phyloP scores from a whole-genome alignment of 495 filamentous ascomycete genomes.

The Talaromyces adpressus region DNA sequence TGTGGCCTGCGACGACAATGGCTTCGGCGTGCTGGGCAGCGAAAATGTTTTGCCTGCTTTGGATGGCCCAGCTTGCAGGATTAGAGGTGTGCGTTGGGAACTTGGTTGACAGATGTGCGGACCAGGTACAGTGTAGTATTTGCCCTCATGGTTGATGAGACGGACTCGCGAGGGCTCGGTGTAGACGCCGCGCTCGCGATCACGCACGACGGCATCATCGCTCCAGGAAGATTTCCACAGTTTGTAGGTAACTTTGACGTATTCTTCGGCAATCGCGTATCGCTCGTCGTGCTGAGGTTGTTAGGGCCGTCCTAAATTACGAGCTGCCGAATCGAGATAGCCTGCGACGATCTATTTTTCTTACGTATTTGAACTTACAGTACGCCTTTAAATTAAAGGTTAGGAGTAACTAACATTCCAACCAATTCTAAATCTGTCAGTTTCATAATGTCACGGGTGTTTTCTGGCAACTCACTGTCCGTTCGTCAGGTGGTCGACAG shows the following conservation, averaged over 20 bases:
- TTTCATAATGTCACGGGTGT: neutral
- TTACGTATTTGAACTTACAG: neutral
- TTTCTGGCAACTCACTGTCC: constrained; percentile 33
- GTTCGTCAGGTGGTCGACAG: constrained; percentile 60
- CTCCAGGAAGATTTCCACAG: constrained; percentile 65
- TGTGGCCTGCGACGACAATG: constrained; percentile 45
- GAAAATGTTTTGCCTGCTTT: constrained; percentile 59
- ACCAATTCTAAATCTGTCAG: constrained; percentile 26
- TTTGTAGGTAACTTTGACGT: constrained; percentile 62
- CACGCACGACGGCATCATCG: constrained; percentile 54
- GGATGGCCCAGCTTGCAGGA: constrained; percentile 60
- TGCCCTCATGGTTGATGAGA: constrained; percentile 59
- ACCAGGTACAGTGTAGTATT: constrained; percentile 58
- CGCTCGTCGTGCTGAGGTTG: constrained; percentile 61
- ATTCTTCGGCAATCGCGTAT: constrained; percentile 62
- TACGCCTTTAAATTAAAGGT: neutral
- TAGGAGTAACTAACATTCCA: constrained; percentile 41
- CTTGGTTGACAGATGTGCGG: constrained; percentile 58
- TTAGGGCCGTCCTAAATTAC: constrained; percentile 49
- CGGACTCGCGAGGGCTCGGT: constrained; percentile 52
- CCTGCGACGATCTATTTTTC: constrained; percentile 47
- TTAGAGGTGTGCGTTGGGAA: constrained; percentile 58
- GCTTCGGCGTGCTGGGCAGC: constrained; percentile 54
- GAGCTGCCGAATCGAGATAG: constrained; percentile 60
- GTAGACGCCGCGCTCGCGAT: constrained; percentile 49